Percentiles rank a stretch among this genome's conserved stretches.
Evolutionary conservation across 208 protist genomes (phyloP).

Genomic region (Trypanosoma theileri): DNA sequence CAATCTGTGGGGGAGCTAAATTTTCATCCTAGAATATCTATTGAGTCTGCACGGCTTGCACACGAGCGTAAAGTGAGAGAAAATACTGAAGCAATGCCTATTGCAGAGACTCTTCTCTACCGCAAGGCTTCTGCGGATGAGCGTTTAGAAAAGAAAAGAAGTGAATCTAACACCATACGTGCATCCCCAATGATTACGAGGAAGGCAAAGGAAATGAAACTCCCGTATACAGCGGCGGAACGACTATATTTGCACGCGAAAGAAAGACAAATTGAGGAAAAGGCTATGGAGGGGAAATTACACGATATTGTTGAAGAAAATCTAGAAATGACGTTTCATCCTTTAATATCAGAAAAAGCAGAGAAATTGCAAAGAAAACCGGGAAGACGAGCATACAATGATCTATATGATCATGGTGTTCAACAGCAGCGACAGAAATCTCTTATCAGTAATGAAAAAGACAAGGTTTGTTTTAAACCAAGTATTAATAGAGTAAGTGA

Average conservation of each 20-base stretch:
- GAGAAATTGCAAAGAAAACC: constrained; percentile 26
- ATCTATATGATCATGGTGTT: constrained; percentile 40
- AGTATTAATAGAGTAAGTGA: constrained; percentile 44
- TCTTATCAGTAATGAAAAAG: background rate
- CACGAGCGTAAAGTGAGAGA: constrained; percentile 14
- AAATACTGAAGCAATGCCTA: constrained; percentile 3
- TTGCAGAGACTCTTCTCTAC: constrained; percentile 15
- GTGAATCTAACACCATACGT: background rate
- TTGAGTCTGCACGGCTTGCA: constrained; percentile 25
- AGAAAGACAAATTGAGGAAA: constrained; percentile 25
- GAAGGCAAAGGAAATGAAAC: constrained; percentile 25
- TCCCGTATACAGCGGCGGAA: constrained; percentile 31
- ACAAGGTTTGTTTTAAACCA: constrained; percentile 33
- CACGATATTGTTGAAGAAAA: constrained; percentile 10
- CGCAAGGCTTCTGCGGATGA: constrained; percentile 8
- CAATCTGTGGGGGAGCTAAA: constrained; percentile 5
- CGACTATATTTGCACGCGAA: constrained; percentile 39
- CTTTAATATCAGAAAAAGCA: constrained; percentile 38
- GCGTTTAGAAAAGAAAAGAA: constrained; percentile 2
- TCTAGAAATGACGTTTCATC: constrained; percentile 20
- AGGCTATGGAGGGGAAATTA: constrained; percentile 2
- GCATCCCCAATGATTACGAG: constrained; percentile 22
- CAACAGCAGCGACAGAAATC: constrained; percentile 12
- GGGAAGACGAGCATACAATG: constrained; percentile 29
- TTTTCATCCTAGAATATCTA: constrained; percentile 27